Conservation (phyloP, 1,139 yeast genomes). For the Diutina sp. region DNA sequence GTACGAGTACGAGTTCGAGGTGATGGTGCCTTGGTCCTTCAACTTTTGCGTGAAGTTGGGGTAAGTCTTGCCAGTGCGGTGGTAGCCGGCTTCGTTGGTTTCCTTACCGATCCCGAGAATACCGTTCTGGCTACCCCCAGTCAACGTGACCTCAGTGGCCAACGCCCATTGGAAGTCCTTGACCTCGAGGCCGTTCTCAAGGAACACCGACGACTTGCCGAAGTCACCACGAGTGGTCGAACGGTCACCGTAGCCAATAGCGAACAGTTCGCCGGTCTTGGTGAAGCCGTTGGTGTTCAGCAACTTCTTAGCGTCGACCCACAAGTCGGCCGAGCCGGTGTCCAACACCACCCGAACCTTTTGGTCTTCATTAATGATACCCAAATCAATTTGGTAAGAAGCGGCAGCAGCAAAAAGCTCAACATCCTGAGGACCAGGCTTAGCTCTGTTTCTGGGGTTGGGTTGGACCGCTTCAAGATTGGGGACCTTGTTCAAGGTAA, state of each 20-base stretch:
- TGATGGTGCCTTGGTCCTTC: not conserved
- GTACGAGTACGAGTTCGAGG: not conserved
- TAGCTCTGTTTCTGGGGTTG: too few relatives aligned
- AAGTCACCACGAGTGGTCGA: conserved; percentile 4
- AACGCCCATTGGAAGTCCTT: conserved; percentile 5
- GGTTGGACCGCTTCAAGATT: too few relatives aligned
- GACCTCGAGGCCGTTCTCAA: conserved; percentile 2
- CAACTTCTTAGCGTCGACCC: not conserved
- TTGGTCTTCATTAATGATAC: not conserved
- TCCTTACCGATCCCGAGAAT: conserved; percentile 5
- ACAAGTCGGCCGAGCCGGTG: not conserved
- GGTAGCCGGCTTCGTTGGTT: not conserved
- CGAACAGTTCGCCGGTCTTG: conserved; percentile 4
- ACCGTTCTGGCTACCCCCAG: conserved; percentile 2
- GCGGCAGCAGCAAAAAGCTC: too few relatives aligned
- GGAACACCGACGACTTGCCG: conserved; percentile 4
- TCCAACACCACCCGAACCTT: not conserved
- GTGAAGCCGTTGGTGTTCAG: not conserved
- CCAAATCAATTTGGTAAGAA: too few relatives aligned
- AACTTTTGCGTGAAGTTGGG: not conserved
- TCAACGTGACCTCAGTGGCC: not conserved
- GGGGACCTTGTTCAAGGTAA: too few relatives aligned
- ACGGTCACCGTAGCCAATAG: conserved; percentile 4
- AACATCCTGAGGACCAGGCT: too few relatives aligned
- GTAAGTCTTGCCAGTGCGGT: not conserved